These are phyloP conservation scores for Pyrenophora tritici-repentis DNA, from an alignment of 2,329 filamentous ascomycete genomes.

Conservation along the genomic window DNA sequence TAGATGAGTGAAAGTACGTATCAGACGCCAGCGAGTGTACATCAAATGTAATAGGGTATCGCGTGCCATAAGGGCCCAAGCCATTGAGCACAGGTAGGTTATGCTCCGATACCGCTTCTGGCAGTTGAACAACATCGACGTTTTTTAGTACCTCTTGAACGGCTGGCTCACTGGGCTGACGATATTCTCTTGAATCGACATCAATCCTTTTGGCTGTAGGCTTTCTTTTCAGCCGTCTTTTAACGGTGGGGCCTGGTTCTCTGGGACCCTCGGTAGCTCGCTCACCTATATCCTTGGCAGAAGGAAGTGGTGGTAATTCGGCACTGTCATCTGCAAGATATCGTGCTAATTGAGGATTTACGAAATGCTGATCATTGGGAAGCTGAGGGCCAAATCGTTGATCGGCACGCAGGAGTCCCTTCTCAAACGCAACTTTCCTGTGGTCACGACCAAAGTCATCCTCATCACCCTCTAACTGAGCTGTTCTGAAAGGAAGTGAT, in stretches of 20 bases:
- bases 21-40: conserved; percentile 55
- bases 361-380: conserved; percentile 12
- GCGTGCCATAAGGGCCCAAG: conserved; percentile 55
- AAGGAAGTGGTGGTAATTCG: conserved; percentile 26
- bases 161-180: conserved; percentile 50
- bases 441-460: conserved; percentile 42
- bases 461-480: conserved; percentile 53
- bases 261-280: neutral
- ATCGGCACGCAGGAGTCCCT: conserved; percentile 36
- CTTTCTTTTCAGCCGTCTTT: conserved; percentile 43
- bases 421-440: conserved; percentile 47
- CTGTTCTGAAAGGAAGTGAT: conserved; percentile 34
- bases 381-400: conserved; percentile 27
- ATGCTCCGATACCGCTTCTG: conserved; percentile 8
- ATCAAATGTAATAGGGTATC: conserved; percentile 60
- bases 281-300: conserved; percentile 25
- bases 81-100: conserved; percentile 42
- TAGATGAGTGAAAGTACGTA: conserved; percentile 61
- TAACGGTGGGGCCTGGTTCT: conserved; percentile 11
- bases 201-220: conserved; percentile 53
- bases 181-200: conserved; percentile 51
- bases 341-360: conserved; percentile 39
- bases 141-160: conserved; percentile 22
- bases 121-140: neutral
- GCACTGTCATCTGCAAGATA: conserved; percentile 41